Conservation (phyloP, 148 eudicot genomes). For the Salicornia ramosissima region DNA sequence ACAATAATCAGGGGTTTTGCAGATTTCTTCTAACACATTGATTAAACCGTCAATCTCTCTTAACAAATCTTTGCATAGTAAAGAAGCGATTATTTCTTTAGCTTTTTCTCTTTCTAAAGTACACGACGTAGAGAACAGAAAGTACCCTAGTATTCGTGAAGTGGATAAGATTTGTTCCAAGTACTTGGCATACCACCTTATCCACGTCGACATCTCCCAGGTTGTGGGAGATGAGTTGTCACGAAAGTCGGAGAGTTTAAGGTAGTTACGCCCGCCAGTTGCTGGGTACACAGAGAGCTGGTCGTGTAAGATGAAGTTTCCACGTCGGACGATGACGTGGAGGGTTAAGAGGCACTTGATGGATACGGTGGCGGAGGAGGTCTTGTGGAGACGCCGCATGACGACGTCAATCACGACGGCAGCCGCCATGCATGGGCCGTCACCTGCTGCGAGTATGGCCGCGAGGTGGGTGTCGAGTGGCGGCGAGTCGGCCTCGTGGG, state of each 20-base stretch:
- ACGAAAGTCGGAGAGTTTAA: conserved; percentile 67
- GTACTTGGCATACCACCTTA: conserved; percentile 65
- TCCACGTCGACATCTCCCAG: conserved; percentile 73
- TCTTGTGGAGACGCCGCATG: conserved; percentile 64
- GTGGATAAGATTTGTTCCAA: conserved; percentile 61
- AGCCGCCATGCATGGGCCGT: conserved; percentile 52
- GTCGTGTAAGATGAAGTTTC: conserved; percentile 79
- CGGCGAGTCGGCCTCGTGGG: conserved; percentile 47
- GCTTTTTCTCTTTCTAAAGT: conserved; percentile 34
- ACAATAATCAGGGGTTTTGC: conserved; percentile 49
- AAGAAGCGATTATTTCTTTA: conserved; percentile 43
- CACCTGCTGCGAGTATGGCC: conserved; percentile 54
- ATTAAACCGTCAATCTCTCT: conserved; percentile 49
- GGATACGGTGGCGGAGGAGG: conserved; percentile 51
- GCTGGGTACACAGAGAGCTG: conserved; percentile 67
- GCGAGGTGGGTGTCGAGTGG: conserved; percentile 47
- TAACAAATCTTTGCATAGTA: conserved; percentile 47
- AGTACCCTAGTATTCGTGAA: conserved; percentile 53
- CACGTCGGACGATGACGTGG: conserved; percentile 65
- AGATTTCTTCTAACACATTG: conserved; percentile 44
- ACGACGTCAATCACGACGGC: conserved; percentile 43
- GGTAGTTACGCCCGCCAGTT: conserved; percentile 62
- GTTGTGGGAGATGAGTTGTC: conserved; percentile 49
- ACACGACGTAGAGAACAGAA: conserved; percentile 45
- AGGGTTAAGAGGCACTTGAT: conserved; percentile 52